Percentiles rank a stretch among this genome's conserved stretches.
Evolutionary conservation across 768 basidiomycete genomes (phyloP).

Genomic region (Saitozyma sp.): DNA sequence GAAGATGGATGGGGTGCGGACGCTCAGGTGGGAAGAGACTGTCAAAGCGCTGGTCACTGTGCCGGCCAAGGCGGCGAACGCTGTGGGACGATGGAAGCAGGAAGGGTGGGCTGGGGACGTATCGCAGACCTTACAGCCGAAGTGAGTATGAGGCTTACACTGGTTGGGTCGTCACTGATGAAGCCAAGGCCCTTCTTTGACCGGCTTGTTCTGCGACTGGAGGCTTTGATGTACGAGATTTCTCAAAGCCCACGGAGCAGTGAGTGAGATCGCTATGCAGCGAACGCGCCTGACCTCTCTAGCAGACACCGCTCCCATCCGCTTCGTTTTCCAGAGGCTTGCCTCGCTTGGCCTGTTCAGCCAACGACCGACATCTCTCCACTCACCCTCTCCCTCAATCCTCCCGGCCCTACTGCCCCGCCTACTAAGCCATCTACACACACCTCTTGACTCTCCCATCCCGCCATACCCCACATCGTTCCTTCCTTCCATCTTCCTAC

Average conservation of each 20-base stretch:
- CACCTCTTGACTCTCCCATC: conserved; percentile 52
- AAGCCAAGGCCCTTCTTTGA: conserved; percentile 32
- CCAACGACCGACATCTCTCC: conserved; percentile 39
- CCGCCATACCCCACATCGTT: conserved; percentile 28
- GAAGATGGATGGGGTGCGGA: conserved; percentile 19
- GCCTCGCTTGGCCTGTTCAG: conserved; percentile 33
- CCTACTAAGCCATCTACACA: conserved; percentile 36
- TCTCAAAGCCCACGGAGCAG: conserved; percentile 14
- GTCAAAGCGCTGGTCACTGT: conserved; percentile 66
- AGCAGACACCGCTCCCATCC: conserved; percentile 17
- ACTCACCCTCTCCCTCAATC: conserved; percentile 64
- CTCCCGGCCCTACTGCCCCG: conserved; percentile 58
- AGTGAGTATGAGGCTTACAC: conserved; percentile 24
- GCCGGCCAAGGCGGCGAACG: conserved; percentile 78
- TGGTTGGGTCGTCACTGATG: background rate
- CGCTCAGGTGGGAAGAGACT: conserved; percentile 70
- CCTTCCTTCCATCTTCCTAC: conserved; percentile 42
- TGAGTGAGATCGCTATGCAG: background rate
- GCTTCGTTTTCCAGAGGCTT: conserved; percentile 53
- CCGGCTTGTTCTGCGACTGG: conserved; percentile 21
- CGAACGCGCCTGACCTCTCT: background rate
- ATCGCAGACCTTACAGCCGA: conserved; percentile 58
- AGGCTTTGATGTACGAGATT: conserved; percentile 42
- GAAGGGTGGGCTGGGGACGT: conserved; percentile 49
- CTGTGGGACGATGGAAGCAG: conserved; percentile 55